phyloP scores from a whole-genome alignment of 306 rosid species.

The Luffa aegyptiaca region DNA sequence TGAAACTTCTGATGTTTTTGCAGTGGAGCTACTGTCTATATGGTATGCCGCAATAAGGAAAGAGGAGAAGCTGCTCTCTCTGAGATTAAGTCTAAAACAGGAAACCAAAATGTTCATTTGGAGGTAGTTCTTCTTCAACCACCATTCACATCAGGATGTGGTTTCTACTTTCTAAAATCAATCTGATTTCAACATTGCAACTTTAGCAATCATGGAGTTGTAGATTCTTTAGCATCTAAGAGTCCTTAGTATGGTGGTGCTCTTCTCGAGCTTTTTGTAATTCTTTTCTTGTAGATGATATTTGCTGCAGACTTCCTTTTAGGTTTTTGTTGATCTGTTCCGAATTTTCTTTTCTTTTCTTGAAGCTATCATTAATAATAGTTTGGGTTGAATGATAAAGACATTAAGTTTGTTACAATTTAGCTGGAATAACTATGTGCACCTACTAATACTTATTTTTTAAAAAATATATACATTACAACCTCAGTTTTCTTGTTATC shows the following conservation, averaged over 20 bases:
- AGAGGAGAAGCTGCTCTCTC: slow-evolving; percentile 84
- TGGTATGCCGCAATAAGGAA: slow-evolving; percentile 82
- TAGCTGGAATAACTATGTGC: background rate
- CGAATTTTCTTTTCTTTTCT: background rate
- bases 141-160: background rate
- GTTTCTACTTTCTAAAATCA: background rate
- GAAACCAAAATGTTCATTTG: slow-evolving; percentile 65
- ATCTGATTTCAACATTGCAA: background rate
- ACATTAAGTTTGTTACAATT: background rate
- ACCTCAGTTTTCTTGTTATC: background rate
- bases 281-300: background rate
- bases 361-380: background rate
- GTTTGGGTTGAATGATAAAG: background rate
- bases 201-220: background rate
- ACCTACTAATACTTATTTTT: background rate
- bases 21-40: slow-evolving; percentile 79
- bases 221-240: background rate
- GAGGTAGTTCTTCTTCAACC: slow-evolving; percentile 36
- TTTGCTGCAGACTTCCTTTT: background rate
- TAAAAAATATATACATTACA: background rate
- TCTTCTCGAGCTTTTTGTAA: background rate
- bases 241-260: background rate
- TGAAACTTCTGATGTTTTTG: background rate
- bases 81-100: slow-evolving; percentile 56
- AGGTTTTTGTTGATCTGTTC: background rate